Conservation (phyloP, 768 basidiomycete genomes). For the Mycena vulgaris region DNA sequence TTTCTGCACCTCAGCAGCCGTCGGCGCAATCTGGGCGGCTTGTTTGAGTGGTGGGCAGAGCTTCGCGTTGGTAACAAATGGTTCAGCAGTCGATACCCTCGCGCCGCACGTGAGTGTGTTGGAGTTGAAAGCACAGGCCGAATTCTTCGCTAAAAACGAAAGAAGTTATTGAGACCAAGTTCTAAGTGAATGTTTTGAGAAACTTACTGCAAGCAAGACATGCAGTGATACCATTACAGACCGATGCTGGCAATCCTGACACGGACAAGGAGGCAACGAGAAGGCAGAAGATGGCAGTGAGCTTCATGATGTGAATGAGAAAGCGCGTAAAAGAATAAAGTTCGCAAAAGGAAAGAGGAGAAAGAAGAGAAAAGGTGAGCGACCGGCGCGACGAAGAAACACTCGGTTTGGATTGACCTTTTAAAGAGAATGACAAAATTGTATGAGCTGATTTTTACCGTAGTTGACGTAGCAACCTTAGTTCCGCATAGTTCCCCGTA, state of each 20-base stretch:
- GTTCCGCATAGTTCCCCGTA: too few species aligned
- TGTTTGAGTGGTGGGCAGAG: slow-evolving; percentile 25
- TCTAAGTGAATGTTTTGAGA: slow-evolving; percentile 12
- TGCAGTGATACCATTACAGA: slow-evolving; percentile 17
- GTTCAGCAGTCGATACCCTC: slow-evolving; percentile 3
- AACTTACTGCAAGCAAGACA: slow-evolving; percentile 21
- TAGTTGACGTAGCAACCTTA: too few species aligned
- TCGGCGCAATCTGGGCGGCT: slow-evolving; percentile 15
- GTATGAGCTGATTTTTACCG: too few species aligned
- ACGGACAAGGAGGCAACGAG: too few species aligned
- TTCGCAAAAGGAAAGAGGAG: too few species aligned
- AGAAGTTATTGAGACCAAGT: slow-evolving; percentile 11
- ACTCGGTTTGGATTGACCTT: too few species aligned
- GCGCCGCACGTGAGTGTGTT: slow-evolving; percentile 14
- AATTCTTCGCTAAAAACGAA: slow-evolving; percentile 17
- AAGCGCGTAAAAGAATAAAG: too few species aligned
- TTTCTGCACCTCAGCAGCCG: background rate
- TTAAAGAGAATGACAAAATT: too few species aligned
- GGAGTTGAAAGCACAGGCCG: slow-evolving; percentile 20
- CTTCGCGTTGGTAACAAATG: slow-evolving; percentile 13
- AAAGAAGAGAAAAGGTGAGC: too few species aligned
- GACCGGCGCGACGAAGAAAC: too few species aligned
- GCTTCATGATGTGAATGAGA: too few species aligned
- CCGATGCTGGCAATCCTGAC: slow-evolving; percentile 1
- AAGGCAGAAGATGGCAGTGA: too few species aligned